Evolutionary conservation across 1,284 basidiomycete species (phyloP).

Genomic region (Neonothopanus nambi): DNA sequence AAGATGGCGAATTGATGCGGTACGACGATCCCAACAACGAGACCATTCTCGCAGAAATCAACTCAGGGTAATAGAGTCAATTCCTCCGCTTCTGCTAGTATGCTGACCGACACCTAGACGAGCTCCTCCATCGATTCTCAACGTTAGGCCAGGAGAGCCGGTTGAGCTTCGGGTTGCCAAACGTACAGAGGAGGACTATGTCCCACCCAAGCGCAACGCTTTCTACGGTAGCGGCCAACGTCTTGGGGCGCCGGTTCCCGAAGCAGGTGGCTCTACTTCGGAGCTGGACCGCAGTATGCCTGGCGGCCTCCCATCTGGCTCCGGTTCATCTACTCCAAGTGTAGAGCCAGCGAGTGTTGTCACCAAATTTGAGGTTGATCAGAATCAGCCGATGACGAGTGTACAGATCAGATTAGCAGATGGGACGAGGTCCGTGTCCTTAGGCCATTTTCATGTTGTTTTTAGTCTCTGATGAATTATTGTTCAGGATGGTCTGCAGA

Average conservation of each 20-base stretch:
- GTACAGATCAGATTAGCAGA: slow-evolving; percentile 92
- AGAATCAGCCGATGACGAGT: slow-evolving; percentile 79
- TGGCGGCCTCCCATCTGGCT: slow-evolving; percentile 48
- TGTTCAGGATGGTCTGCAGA: slow-evolving; percentile 72
- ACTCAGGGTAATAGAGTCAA: slow-evolving; percentile 72
- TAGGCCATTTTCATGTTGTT: slow-evolving; percentile 1
- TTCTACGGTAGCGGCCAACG: slow-evolving; percentile 85
- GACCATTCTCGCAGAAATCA: slow-evolving; percentile 76
- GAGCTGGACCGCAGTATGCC: slow-evolving; percentile 42
- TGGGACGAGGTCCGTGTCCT: slow-evolving; percentile 71
- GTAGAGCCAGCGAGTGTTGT: slow-evolving; percentile 40
- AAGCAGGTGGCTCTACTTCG: slow-evolving; percentile 19
- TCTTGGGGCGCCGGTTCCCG: slow-evolving; percentile 64
- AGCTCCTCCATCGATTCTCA: slow-evolving; percentile 79
- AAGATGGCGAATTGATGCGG: slow-evolving; percentile 83
- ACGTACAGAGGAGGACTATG: slow-evolving; percentile 76
- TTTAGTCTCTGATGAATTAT: not conserved
- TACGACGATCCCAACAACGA: slow-evolving; percentile 85
- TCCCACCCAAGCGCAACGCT: slow-evolving; percentile 44
- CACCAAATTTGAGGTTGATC: slow-evolving; percentile 81
- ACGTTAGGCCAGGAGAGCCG: slow-evolving; percentile 78
- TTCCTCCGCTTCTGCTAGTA: slow-evolving; percentile 1
- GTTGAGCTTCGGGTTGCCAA: slow-evolving; percentile 86
- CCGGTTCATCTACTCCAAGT: slow-evolving; percentile 27
- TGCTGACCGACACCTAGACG: slow-evolving; percentile 42